Evolutionary conservation across 1,284 basidiomycete species (phyloP).

Genomic region (Singerocomus inundabilis): DNA sequence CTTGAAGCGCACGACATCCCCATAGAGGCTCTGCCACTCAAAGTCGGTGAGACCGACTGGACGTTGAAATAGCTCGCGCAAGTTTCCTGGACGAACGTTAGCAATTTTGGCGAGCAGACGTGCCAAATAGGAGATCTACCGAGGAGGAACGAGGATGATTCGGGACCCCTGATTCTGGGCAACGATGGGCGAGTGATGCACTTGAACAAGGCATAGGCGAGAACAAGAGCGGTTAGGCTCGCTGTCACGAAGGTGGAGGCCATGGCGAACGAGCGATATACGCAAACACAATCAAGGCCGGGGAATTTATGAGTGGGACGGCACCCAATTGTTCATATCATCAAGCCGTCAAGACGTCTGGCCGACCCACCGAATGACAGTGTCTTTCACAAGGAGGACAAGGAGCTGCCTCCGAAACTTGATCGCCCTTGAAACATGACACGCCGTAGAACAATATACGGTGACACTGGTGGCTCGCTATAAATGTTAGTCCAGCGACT

Average conservation of each 20-base stretch:
- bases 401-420: neutral
- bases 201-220: conserved; percentile 19
- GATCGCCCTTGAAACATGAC: neutral
- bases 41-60: conserved; percentile 28
- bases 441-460: neutral
- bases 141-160: conserved; percentile 32
- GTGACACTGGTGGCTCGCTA: too few species aligned
- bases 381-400: conserved; percentile 5
- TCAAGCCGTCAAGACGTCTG: neutral
- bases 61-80: conserved; percentile 25
- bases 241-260: neutral
- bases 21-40: conserved; percentile 33
- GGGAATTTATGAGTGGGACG: conserved; percentile 12
- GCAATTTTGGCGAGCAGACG: neutral
- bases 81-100: conserved; percentile 20
- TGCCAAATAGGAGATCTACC: conserved; percentile 17
- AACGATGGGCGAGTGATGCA: conserved; percentile 21
- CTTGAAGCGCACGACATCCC: conserved; percentile 31
- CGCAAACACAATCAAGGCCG: neutral
- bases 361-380: neutral
- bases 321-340: neutral
- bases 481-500: too few species aligned
- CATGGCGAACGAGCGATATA: conserved; percentile 12
- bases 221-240: conserved; percentile 8
- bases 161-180: conserved; percentile 32